Evolutionary conservation across 306 rosid species (phyloP).

Genomic region (Malus sieversii): DNA sequence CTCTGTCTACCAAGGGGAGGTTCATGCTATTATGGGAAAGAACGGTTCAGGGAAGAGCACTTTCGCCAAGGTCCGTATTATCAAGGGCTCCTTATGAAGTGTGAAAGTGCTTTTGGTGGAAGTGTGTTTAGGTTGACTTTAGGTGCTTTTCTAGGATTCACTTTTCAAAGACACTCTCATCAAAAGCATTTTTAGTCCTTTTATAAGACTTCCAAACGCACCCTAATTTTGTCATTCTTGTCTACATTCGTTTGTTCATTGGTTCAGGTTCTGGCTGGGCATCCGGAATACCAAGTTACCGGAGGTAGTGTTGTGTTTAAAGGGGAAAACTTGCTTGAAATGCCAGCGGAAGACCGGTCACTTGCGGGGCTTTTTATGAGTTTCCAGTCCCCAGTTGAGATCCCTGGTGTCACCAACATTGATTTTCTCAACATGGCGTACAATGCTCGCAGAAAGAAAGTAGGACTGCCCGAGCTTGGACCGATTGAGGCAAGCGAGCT

Average conservation of each 20-base stretch:
- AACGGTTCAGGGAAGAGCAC: slow-evolving; percentile 98
- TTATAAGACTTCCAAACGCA: too few relatives aligned
- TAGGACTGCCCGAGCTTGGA: slow-evolving; percentile 76
- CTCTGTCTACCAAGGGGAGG: slow-evolving; percentile 69
- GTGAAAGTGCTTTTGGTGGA: not conserved
- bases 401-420: slow-evolving; percentile 85
- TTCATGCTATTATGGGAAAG: slow-evolving; percentile 93
- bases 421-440: slow-evolving; percentile 88
- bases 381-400: slow-evolving; percentile 83
- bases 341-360: slow-evolving; percentile 83
- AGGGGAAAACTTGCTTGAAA: slow-evolving; percentile 71
- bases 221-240: too few relatives aligned
- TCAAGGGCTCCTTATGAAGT: not conserved
- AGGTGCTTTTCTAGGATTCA: not conserved
- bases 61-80: slow-evolving; percentile 57
- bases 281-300: slow-evolving; percentile 86
- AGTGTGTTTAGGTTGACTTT: too few relatives aligned
- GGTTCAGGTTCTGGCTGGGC: slow-evolving; percentile 72
- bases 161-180: too few relatives aligned
- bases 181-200: too few relatives aligned
- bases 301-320: slow-evolving; percentile 73
- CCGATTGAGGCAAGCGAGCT: slow-evolving; percentile 76
- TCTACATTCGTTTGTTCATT: not conserved
- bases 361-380: slow-evolving; percentile 91
- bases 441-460: slow-evolving; percentile 72